Percentiles rank a stretch among this genome's conserved stretches.
These are phyloP conservation scores for Penicillium thymicola DNA, from an alignment of 2,329 filamentous ascomycete species.

Conservation along the genomic window DNA sequence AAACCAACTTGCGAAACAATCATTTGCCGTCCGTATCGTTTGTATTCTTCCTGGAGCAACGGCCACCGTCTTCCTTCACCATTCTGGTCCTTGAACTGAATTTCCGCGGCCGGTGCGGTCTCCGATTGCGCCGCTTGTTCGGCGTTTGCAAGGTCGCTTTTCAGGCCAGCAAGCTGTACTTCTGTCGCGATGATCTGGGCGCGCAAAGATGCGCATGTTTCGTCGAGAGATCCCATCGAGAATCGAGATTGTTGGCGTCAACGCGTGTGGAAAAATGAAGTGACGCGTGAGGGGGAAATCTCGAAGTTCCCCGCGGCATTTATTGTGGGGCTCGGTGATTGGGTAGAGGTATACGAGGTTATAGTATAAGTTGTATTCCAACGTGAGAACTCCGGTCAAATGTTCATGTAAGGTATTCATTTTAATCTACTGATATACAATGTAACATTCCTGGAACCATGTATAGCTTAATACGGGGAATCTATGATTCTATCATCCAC, in stretches of 20 bases:
- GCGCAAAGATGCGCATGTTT: conserved; percentile 33
- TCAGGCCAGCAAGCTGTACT: conserved; percentile 34
- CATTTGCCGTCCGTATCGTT: conserved; percentile 84
- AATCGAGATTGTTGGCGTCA: conserved; percentile 6
- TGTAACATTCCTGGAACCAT: not conserved
- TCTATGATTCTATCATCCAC: not conserved
- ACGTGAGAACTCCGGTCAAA: not conserved
- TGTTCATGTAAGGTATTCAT: not conserved
- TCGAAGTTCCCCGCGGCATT: conserved; percentile 15
- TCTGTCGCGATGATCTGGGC: conserved; percentile 39
- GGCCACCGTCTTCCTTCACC: conserved; percentile 57
- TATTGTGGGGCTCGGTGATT: conserved; percentile 5
- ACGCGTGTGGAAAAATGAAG: not conserved
- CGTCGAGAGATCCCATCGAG: conserved; percentile 19
- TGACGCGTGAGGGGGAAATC: not conserved
- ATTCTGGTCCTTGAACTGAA: not conserved
- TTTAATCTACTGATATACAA: not conserved
- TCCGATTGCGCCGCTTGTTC: conserved; percentile 25
- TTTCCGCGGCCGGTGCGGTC: conserved; percentile 1
- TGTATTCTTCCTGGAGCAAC: conserved; percentile 69
- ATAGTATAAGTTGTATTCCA: too few relatives aligned
- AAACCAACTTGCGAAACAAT: conserved; percentile 80
- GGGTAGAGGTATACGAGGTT: not conserved
- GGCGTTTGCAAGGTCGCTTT: conserved; percentile 34
- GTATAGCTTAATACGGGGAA: not conserved